Evolutionary conservation across 2,329 filamentous ascomycete genomes (phyloP).

Genomic region (Remersonia thermophila): DNA sequence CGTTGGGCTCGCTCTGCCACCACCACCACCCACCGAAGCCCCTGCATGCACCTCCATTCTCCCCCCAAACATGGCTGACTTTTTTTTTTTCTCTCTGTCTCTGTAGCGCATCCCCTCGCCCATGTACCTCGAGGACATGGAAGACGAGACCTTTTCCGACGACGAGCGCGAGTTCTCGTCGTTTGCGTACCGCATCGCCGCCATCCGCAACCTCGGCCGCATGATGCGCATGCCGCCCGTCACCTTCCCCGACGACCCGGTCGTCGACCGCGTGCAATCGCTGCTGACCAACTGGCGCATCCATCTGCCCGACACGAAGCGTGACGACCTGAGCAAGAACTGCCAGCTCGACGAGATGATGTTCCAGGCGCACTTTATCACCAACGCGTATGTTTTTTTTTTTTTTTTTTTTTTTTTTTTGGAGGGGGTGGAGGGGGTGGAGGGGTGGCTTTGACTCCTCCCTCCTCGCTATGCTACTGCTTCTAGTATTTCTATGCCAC

Average conservation of each 20-base stretch:
- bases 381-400: slow-evolving; percentile 37
- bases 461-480: not conserved
- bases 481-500: not conserved
- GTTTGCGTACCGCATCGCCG: slow-evolving; percentile 73
- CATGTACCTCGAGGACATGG: slow-evolving; percentile 60
- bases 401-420: too few species aligned
- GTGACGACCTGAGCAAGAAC: slow-evolving; percentile 54
- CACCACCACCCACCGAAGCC: too few species aligned
- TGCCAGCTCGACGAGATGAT: slow-evolving; percentile 77
- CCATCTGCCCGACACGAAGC: slow-evolving; percentile 62
- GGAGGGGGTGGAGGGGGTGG: too few species aligned
- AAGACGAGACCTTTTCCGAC: slow-evolving; percentile 60
- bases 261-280: slow-evolving; percentile 37
- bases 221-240: slow-evolving; percentile 51
- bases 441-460: too few species aligned
- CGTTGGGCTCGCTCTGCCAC: too few species aligned
- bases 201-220: slow-evolving; percentile 63
- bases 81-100: not conserved
- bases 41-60: too few species aligned
- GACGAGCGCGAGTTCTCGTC: slow-evolving; percentile 66
- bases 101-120: slow-evolving; percentile 44
- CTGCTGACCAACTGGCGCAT: slow-evolving; percentile 62
- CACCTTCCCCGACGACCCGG: slow-evolving; percentile 41
- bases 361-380: slow-evolving; percentile 82
- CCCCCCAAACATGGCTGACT: too few species aligned